Percentiles rank a stretch among this genome's conserved stretches.
These are phyloP conservation scores for Skeletonema costatum DNA, from an alignment of 108 stramenopile genomes.

Conservation along the genomic window DNA sequence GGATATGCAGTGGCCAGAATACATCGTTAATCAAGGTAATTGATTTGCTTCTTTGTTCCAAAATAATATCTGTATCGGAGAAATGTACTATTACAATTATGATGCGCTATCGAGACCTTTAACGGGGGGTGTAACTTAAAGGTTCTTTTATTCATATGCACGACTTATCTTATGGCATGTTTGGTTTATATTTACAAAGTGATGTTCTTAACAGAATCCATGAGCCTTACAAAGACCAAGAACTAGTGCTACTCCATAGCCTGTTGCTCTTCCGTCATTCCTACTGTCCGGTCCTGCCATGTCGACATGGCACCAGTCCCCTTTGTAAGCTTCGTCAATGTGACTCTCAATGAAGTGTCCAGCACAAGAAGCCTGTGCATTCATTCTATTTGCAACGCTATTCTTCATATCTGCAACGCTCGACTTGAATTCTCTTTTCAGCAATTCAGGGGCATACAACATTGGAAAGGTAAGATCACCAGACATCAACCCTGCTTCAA, in stretches of 20 bases:
- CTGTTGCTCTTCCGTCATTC: slow-evolving; percentile 63
- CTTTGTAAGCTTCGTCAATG: slow-evolving; percentile 53
- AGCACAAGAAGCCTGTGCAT: slow-evolving; percentile 90
- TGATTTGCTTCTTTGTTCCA: not conserved
- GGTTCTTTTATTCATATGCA: not conserved
- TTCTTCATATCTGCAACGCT: slow-evolving; percentile 93
- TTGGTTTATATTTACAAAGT: not conserved
- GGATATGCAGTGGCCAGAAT: slow-evolving; percentile 85
- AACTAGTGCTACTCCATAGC: slow-evolving; percentile 73
- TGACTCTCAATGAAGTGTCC: slow-evolving; percentile 91
- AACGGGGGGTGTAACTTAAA: slow-evolving; percentile 4
- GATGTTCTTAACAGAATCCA: slow-evolving; percentile 5
- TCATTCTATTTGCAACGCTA: slow-evolving; percentile 77
- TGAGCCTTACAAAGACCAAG: slow-evolving; percentile 33
- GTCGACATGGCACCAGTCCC: slow-evolving; percentile 90
- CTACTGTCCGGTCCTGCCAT: slow-evolving; percentile 77
- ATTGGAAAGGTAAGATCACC: slow-evolving; percentile 85
- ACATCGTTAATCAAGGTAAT: slow-evolving; percentile 33
- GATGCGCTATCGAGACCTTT: not conserved
- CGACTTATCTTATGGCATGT: not conserved
- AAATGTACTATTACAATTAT: not conserved
- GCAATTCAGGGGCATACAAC: slow-evolving; percentile 82
- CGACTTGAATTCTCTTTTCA: slow-evolving; percentile 77
- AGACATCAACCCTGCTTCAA: slow-evolving; percentile 49
- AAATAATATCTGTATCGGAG: not conserved